phyloP scores from a whole-genome alignment of 352 stramenopile species.

The Saprolegnia parasitica region DNA sequence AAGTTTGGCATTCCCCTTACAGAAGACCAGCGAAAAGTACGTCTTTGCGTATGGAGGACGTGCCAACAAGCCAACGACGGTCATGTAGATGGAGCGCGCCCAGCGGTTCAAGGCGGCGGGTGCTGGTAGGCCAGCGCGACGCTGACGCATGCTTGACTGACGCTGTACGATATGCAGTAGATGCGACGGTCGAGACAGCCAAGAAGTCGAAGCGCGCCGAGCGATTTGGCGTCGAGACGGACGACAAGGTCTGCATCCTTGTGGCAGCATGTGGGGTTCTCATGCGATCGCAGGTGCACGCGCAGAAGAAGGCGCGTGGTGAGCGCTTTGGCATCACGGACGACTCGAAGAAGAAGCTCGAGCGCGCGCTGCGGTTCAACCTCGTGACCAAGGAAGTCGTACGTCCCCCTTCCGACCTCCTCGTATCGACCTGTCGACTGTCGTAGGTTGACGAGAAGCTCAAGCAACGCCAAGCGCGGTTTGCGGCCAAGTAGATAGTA shows the following conservation, averaged over 20 bases:
- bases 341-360: constrained; percentile 71
- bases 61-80: not conserved
- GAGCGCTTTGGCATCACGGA: constrained; percentile 80
- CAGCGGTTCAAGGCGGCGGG: constrained; percentile 71
- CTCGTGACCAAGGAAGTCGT: constrained; percentile 78
- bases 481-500: constrained; percentile 3
- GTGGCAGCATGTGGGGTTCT: not conserved
- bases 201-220: constrained; percentile 76
- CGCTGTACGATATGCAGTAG: constrained; percentile 25
- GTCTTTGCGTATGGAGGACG: not conserved
- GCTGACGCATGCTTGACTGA: not conserved
- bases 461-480: constrained; percentile 26
- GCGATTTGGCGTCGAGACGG: constrained; percentile 73
- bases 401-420: constrained; percentile 14
- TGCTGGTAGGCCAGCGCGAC: constrained; percentile 31
- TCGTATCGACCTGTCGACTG: not conserved
- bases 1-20: constrained; percentile 76
- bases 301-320: constrained; percentile 72
- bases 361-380: constrained; percentile 80
- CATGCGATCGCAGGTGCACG: constrained; percentile 50
- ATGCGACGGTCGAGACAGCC: constrained; percentile 39
- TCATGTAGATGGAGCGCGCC: constrained; percentile 41
- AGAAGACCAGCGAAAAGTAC: constrained; percentile 72
- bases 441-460: constrained; percentile 23
- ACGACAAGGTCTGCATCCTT: constrained; percentile 48